Percentiles rank a stretch among this genome's conserved stretches.
phyloP scores from a whole-genome alignment of 2,329 filamentous ascomycete genomes.

The Drechslera avenae region DNA sequence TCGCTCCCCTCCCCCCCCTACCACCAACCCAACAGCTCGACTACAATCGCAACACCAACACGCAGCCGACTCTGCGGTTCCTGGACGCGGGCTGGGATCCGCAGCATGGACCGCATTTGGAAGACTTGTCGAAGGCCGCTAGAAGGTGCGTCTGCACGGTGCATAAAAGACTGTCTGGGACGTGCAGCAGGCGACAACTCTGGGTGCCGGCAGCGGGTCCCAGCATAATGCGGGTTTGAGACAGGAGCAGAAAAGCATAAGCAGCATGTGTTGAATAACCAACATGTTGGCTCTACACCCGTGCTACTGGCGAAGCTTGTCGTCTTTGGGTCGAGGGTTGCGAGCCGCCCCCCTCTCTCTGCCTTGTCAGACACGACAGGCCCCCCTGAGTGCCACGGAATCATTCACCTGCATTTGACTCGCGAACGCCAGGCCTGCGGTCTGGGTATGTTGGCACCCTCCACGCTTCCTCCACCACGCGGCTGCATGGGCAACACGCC shows the following conservation, averaged over 20 bases:
- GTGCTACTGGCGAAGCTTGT: constrained; percentile 21
- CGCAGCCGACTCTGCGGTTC: constrained; percentile 18
- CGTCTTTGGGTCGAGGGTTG: constrained; percentile 9
- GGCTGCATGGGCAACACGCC: constrained; percentile 11
- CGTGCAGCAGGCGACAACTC: constrained; percentile 28
- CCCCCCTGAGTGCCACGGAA: constrained; percentile 30
- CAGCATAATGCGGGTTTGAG: constrained; percentile 22
- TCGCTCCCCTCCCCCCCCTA: too few species aligned
- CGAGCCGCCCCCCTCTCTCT: constrained; percentile 4
- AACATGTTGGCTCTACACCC: constrained; percentile 14
- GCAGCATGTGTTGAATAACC: constrained; percentile 11
- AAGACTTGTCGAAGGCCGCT: constrained; percentile 34
- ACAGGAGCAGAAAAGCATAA: constrained; percentile 13
- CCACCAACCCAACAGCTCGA: constrained; percentile 1
- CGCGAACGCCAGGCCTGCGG: constrained; percentile 28
- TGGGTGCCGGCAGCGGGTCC: constrained; percentile 25
- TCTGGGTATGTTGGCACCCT: too few species aligned
- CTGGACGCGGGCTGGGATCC: constrained; percentile 16
- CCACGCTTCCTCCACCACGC: constrained; percentile 22
- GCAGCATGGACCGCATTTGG: constrained; percentile 24
- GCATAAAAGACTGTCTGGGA: constrained; percentile 25
- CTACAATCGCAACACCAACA: constrained; percentile 9
- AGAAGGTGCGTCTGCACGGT: constrained; percentile 28
- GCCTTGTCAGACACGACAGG: constrained; percentile 19
- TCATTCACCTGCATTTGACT: constrained; percentile 14